These are phyloP conservation scores for Pelagomonas calceolata DNA, from an alignment of 108 stramenopile species.

Conservation along the genomic window DNA sequence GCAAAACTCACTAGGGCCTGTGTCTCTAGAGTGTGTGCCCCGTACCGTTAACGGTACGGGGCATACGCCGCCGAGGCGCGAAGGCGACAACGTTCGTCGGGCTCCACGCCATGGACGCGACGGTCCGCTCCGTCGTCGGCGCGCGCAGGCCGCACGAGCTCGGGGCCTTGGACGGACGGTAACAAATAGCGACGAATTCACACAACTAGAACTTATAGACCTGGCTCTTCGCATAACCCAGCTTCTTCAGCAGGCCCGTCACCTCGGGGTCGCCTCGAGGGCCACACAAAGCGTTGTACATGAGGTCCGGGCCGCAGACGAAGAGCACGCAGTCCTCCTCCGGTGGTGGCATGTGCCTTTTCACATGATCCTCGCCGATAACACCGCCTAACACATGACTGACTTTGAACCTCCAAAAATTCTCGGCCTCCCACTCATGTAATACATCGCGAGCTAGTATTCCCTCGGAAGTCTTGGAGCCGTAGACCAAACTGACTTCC, in stretches of 20 bases:
- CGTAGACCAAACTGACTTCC: slow-evolving; percentile 55
- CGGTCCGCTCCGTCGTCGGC: too few species aligned
- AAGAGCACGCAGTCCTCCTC: slow-evolving; percentile 60
- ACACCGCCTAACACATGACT: slow-evolving; percentile 52
- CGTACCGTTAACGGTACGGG: too few species aligned
- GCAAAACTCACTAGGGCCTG: too few species aligned
- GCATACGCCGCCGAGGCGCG: too few species aligned
- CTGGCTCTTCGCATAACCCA: slow-evolving; percentile 69
- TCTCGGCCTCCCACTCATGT: slow-evolving; percentile 47
- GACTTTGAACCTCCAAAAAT: neutral
- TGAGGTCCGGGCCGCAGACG: slow-evolving; percentile 86
- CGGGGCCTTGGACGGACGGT: too few species aligned
- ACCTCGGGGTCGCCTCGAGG: slow-evolving; percentile 59
- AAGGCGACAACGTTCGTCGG: too few species aligned
- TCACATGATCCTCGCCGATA: slow-evolving; percentile 53
- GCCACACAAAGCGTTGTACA: slow-evolving; percentile 74
- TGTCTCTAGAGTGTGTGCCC: too few species aligned
- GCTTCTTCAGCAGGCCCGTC: slow-evolving; percentile 57
- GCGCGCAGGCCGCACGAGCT: too few species aligned
- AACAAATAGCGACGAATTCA: too few species aligned
- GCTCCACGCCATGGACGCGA: too few species aligned
- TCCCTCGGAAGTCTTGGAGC: slow-evolving; percentile 30
- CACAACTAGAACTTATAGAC: slow-evolving; percentile 96
- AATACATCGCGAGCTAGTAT: slow-evolving; percentile 72
- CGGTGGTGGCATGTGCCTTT: slow-evolving; percentile 48